Base-by-base conservation (phyloP, 2,329 filamentous ascomycete genomes). In the Trematosphaeria pertusa region DNA sequence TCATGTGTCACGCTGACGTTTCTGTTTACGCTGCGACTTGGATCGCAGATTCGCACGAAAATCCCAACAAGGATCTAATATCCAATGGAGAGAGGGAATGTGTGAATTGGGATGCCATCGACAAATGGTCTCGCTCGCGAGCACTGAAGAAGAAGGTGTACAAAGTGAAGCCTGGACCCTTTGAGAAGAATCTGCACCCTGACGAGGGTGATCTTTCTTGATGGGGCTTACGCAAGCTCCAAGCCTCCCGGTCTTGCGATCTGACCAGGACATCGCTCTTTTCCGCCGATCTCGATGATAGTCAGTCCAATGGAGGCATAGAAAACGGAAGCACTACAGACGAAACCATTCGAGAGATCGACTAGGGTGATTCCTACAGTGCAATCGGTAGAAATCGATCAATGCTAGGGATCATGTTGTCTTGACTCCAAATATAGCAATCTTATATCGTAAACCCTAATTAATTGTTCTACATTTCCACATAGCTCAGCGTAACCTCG, bases 1-100 rank as follows among this genome's bases (percentile, higher is more conserved):
- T 43, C 19, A 43, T 43, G 41, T 43, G 41, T n/a, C 20, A 43
- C 15, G 32, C 41, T 10, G 41, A 43, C 17, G 21, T 30, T 17
- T 35, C 41, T 9, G 20, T 43, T 14, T 43, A 43, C 14, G 32
- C 31, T 26, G 41, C 20, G 14, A 11, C 12, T 14, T 43, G 41
- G 41, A 43, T 43, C 18, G 41, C 31, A 3, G 41, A 36, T 12
- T 36, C 31, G 9, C 20, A 30, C 4, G 20, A 26, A 12, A 15
- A n/a, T 8, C 31, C 32, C 5, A 43, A 30, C 24, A 43, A 43
- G 14, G 41, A 43, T 19, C 20, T 43, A 17, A 26, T 18, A 6
- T 43, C 41, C 4, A 17, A 17, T 15, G 31, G 19, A 4, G 32
- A 43, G 20, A 26, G 32, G 22, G 10, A n/a, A 14, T 43, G 41